Conservation (phyloP, 2,329 filamentous ascomycete species). For the Fusarium chuoi region DNA sequence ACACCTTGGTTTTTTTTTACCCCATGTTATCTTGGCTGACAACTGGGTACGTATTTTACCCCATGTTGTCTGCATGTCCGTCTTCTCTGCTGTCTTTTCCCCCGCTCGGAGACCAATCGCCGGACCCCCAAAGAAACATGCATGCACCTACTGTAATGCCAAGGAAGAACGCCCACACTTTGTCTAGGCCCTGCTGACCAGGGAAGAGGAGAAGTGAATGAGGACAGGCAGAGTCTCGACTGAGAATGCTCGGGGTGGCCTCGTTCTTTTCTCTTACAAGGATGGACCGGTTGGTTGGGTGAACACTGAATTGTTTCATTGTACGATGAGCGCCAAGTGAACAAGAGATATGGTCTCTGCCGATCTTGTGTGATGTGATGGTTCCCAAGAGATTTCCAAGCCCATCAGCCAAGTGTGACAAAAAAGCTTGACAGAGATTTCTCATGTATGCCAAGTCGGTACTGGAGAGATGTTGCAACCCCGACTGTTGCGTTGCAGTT, state of each 20-base stretch:
- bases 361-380: constrained; percentile 16
- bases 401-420: constrained; percentile 16
- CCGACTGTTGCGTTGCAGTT: background rate
- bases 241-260: constrained; percentile 22
- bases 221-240: constrained; percentile 15
- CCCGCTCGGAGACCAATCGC: constrained; percentile 35
- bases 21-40: constrained; percentile 9
- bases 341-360: background rate
- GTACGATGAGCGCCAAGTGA: constrained; percentile 4
- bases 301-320: constrained; percentile 30
- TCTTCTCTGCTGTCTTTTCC: background rate
- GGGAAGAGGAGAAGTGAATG: background rate
- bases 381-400: constrained; percentile 19
- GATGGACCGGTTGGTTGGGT: background rate
- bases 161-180: constrained; percentile 8
- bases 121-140: constrained; percentile 31
- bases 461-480: constrained; percentile 8
- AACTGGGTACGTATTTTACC: constrained; percentile 15
- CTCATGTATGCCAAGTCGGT: constrained; percentile 32
- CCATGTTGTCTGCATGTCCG: constrained; percentile 13
- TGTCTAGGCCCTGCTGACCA: constrained; percentile 16
- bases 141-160: background rate
- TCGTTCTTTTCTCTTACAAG: background rate
- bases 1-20: constrained; percentile 9
- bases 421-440: constrained; percentile 26